Evolutionary conservation across 169 alveolate genomes (phyloP), one percentile per base, ranked within the genome.

Genomic region (Plasmodium berghei): DNA sequence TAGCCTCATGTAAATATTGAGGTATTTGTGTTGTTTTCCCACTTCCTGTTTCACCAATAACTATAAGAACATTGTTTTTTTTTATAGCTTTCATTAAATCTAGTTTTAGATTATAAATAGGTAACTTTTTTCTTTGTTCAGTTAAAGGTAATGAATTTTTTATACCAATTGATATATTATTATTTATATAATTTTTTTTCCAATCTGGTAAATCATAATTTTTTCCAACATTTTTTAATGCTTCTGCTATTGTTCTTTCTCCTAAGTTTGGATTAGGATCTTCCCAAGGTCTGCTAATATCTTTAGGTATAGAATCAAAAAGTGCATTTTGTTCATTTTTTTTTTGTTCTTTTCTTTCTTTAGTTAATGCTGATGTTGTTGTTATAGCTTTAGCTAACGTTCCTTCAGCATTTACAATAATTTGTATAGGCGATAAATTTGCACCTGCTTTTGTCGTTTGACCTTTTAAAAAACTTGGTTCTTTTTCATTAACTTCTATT

Each of bases 1-100:
- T 99, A 73, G 97, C 96, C 90, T 97, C 99, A 20, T 94, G 96
- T 54, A 98, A 93, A 93, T 98, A 98, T 90, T 98, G 99, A n/a
- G 99, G 98, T 75, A 98, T 97, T 91, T 98, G 98, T 0, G 99
- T 98, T 1, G 99, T 98, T 89, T 98, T 98, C 0, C 99, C 99
- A 66, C 99, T 96, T 12, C 99, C 99, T 2, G 99, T 99, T 91
- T 99, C 99, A 52, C 99, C 99, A 52, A 99, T 98, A 16, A 99
- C 99, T 1, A 99, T 97, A 10, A 98, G 95, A 24, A 97, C 96
- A 87, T 98, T 93, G 73, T 98, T 97, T 22, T 94, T 96, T 5
- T 90, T 88, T 5, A 98, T 96, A 18, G 99, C 99, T 73, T 95
- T 96, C 73, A 98, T 91, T 56, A 99, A 94, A 70, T 96, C 97